phyloP scores from a whole-genome alignment of 2,329 filamentous ascomycete species.

The Paraphaeosphaeria sporulosa region DNA sequence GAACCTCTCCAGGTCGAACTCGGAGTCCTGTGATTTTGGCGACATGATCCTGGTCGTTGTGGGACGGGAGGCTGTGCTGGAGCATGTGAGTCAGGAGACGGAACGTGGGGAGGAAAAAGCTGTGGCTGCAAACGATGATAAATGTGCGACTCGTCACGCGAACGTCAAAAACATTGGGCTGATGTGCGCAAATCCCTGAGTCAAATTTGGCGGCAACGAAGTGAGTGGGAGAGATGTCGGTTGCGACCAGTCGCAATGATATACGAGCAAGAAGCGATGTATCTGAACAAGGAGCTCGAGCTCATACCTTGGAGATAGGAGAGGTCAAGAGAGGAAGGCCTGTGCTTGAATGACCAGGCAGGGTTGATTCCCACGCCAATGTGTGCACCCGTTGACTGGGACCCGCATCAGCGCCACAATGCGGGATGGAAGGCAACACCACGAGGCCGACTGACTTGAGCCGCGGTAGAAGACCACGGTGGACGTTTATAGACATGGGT shows the following conservation, averaged over 20 bases:
- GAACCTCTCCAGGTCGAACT: conserved; percentile 9
- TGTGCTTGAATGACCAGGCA: conserved; percentile 12
- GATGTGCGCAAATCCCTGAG: conserved; percentile 1
- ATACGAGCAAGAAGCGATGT: not conserved
- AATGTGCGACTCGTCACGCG: not conserved
- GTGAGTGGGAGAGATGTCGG: not conserved
- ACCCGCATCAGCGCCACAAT: conserved; percentile 9
- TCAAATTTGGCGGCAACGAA: not conserved
- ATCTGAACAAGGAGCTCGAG: not conserved
- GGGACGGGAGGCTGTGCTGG: not conserved
- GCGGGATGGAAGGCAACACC: conserved; percentile 2
- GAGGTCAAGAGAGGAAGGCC: conserved; percentile 3
- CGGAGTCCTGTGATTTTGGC: conserved; percentile 10
- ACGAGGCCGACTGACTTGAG: conserved; percentile 12
- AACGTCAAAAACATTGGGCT: conserved; percentile 1
- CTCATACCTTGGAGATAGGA: not conserved
- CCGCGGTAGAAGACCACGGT: conserved; percentile 1
- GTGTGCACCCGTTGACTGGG: not conserved
- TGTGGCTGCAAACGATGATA: not conserved
- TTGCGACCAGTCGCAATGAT: conserved; percentile 6
- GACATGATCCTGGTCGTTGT: conserved; percentile 7
- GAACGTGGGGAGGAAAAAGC: not conserved
- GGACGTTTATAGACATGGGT: conserved; percentile 8
- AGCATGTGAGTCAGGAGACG: not conserved
- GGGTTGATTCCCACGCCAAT: conserved; percentile 9